Base-by-base conservation (phyloP, 2,329 filamentous ascomycete genomes). In the Calcarisporium arbuscula region DNA sequence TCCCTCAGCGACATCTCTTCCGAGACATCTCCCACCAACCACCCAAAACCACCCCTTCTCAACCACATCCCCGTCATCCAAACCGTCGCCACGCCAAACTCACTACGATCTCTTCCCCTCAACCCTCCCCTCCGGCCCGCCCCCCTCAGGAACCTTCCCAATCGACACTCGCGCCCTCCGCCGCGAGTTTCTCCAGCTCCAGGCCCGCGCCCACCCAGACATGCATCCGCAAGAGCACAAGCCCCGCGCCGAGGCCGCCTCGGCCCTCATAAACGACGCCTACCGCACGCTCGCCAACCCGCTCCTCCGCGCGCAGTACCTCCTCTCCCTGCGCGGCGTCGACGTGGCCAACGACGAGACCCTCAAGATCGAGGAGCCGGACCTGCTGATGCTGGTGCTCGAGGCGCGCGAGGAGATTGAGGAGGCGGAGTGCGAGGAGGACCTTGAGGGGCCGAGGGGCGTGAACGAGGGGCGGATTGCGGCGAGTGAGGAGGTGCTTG, bases 41-140 rank as follows among this genome's bases (percentile, higher is more conserved):
- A 41, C 27, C 17, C 30, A 31, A 36, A 37, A 29, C 25, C 27
- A 20, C 25, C 46, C 43, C 16, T 22, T 34, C 18, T 28, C 39
- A 29, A 22, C 40, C n/a, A 15, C 38, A 16, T 29, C 46, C 15
- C 7, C 36, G 3, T 20, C 28, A 9, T 23, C 28, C 19, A 12
- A 27, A 19, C 22, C 36, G 34, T 43, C 30, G 32, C 45, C 45
- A 40, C 43, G 51, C 12, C 35, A 37, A 19, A 86, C 81, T 35
- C 77, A 90, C 70, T 96, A 95, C 72, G 77, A 81, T 36, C 77
- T 96, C 62, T 98, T 98, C 68, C 88, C 89, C 2, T 56, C 73
- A 20, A 85, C 88, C 4, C 72, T 95, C 4, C 77, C 88, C 1
- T 35, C 59, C 2, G 90, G 90, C 3, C 84, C 87, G 1, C 92